phyloP scores from a whole-genome alignment of 768 basidiomycete species.

The Phylloporus scabripes region DNA sequence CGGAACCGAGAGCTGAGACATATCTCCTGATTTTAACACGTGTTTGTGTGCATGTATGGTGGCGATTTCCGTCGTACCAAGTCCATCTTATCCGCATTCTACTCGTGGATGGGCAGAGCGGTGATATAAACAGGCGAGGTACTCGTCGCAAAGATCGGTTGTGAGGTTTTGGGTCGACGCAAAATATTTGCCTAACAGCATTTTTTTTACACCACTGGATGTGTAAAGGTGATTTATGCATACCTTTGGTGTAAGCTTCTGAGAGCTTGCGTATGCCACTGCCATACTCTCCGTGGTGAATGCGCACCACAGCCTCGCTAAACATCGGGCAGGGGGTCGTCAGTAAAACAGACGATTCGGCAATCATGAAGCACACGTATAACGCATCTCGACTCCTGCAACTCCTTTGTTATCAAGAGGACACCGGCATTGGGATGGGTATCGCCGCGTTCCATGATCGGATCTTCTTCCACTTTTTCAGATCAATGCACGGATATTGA shows the following conservation, averaged over 20 bases:
- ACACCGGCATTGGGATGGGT: slow-evolving; percentile 53
- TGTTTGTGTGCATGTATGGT: background rate
- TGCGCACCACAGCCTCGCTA: slow-evolving; percentile 75
- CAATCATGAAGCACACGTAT: slow-evolving; percentile 22
- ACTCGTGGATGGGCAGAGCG: slow-evolving; percentile 37
- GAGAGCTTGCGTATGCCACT: slow-evolving; percentile 59
- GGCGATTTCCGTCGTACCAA: background rate
- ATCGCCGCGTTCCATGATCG: slow-evolving; percentile 36
- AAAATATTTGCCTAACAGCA: slow-evolving; percentile 32
- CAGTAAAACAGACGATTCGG: background rate
- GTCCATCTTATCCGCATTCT: background rate
- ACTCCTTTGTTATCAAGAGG: slow-evolving; percentile 52
- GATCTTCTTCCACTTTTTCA: slow-evolving; percentile 24
- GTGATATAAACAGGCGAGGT: slow-evolving; percentile 52
- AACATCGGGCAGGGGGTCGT: background rate
- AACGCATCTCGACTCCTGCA: slow-evolving; percentile 21
- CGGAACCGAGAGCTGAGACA: slow-evolving; percentile 13
- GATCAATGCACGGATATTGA: background rate
- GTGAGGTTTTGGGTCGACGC: slow-evolving; percentile 19
- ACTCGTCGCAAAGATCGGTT: slow-evolving; percentile 9
- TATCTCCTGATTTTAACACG: background rate
- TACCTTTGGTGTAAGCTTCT: slow-evolving; percentile 55
- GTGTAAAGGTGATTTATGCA: background rate
- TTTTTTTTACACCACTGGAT: background rate
- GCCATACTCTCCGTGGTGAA: slow-evolving; percentile 85